Evolutionary conservation across 495 filamentous ascomycete genomes (phyloP).

Genomic region (Aspergillus kassunensis): DNA sequence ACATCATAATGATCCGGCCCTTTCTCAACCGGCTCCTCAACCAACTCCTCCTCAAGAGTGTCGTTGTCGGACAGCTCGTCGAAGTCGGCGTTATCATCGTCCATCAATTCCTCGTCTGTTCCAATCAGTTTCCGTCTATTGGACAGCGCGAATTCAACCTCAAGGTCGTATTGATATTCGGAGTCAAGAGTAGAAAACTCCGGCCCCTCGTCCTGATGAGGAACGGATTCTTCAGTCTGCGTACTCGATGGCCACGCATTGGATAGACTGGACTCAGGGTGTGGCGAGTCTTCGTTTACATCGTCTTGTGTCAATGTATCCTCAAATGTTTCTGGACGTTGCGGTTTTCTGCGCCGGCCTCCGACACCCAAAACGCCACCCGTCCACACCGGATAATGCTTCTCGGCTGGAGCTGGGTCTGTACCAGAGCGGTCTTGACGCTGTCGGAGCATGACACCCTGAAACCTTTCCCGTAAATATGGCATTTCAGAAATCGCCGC

Average conservation of each 20-base stretch:
- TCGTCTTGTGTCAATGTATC: background rate
- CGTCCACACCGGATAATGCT: constrained; percentile 28
- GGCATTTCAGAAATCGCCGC: constrained; percentile 53
- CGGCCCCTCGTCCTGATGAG: background rate
- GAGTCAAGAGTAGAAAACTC: constrained; percentile 10
- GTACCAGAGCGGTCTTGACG: constrained; percentile 14
- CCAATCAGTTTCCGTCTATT: constrained; percentile 4
- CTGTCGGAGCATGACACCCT: constrained; percentile 35
- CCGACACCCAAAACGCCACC: constrained; percentile 28
- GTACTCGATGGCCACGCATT: background rate
- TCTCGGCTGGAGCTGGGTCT: background rate
- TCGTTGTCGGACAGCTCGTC: background rate
- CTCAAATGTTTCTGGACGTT: background rate
- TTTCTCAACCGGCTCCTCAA: background rate
- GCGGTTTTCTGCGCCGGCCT: constrained; percentile 12
- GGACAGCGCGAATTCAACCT: constrained; percentile 19
- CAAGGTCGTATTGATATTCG: constrained; percentile 25
- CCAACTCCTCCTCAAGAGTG: background rate
- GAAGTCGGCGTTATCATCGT: background rate
- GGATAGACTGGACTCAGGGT: background rate
- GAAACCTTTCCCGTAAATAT: constrained; percentile 36
- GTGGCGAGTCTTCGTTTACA: background rate
- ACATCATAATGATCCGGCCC: too few relatives aligned
- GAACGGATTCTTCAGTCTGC: background rate
- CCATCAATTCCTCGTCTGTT: constrained; percentile 16